Base-by-base conservation (phyloP, 352 stramenopile genomes). In the Phytopythium oedochilum region DNA sequence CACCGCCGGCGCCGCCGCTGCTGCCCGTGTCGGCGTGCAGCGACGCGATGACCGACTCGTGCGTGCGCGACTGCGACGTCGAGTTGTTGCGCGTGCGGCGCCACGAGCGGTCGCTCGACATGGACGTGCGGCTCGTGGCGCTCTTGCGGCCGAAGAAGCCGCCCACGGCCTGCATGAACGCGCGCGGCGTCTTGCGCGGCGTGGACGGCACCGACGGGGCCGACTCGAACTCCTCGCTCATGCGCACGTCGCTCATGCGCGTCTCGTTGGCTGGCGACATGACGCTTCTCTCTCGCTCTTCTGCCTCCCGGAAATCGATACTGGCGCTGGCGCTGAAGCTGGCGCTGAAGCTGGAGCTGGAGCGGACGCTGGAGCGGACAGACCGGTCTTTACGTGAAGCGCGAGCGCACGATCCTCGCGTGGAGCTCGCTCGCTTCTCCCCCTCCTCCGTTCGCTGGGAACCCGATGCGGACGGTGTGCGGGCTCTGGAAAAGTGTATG, bases 131-230 rank as follows among this genome's bases (percentile, higher is more conserved):
- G 57, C 23, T 64, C 20, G 66, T 64, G 29, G 56, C 75, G 53
- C 52, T 51, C n/a, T 66, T 70, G 40, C 70, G 75, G 48, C 75
- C 68, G 54, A 84, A 81, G 20, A 86, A 45, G 23, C 68, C 63
- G 44, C 75, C 75, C 51, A 86, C 66, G 15, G 71, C 72, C 22
- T 69, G 70, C 44, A 86, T 73, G 20, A 86, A 63, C 45, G 64
- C 64, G 17, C 22, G 22, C 46, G 68, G 63, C 39, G 67, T 68
- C 55, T 77, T 83, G 59, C 39, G 61, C 23, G 23, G 55, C 43
- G 49, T 52, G 55, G 18, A 28, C 22, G 26, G 38, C 36, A 54
- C 54, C 36, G 43, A 53, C 44, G 64, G 67, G 25, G 57, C 39
- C 20, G 59, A 35, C 34, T 35, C 45, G 18, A 47, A 56, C 39